phyloP scores from a whole-genome alignment of 108 stramenopile species.

The Skeletonema tropicum region DNA sequence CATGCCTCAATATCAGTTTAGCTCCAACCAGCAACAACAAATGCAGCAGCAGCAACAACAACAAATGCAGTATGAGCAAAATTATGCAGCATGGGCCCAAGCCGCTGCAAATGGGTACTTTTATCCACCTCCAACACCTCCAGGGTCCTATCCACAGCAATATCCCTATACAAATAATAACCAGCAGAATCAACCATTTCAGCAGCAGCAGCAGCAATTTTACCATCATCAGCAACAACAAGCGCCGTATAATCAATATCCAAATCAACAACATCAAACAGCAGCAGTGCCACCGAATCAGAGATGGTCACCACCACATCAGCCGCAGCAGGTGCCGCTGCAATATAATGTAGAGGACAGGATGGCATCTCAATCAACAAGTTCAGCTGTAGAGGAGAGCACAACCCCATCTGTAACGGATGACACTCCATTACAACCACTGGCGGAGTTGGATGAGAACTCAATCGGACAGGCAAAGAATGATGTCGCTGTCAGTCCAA shows the following conservation, averaged over 20 bases:
- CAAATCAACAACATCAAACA: not conserved
- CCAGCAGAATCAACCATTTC: constrained; percentile 22
- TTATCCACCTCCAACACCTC: constrained; percentile 40
- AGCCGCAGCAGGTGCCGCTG: not conserved
- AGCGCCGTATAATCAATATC: not conserved
- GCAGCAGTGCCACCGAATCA: not conserved
- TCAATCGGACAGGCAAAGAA: not conserved
- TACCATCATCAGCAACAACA: not conserved
- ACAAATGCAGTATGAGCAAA: constrained; percentile 41
- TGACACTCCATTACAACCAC: not conserved
- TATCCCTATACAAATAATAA: constrained; percentile 15
- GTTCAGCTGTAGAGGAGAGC: not conserved
- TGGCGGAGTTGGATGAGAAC: not conserved
- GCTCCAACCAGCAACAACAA: constrained; percentile 42
- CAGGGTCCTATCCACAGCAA: constrained; percentile 25
- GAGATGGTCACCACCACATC: constrained; percentile 1
- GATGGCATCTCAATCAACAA: not conserved
- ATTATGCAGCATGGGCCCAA: constrained; percentile 48
- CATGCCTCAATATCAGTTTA: constrained; percentile 25
- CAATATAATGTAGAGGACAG: not conserved
- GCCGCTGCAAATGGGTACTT: constrained; percentile 46
- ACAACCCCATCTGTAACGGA: constrained; percentile 6
- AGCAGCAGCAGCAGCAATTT: constrained; percentile 6
- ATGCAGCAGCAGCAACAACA: constrained; percentile 21
- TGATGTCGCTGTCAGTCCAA: not conserved